Evolutionary conservation across 148 eudicot species (phyloP), one percentile per base, ranked within the genome.

Genomic region (Bassia scoparia): DNA sequence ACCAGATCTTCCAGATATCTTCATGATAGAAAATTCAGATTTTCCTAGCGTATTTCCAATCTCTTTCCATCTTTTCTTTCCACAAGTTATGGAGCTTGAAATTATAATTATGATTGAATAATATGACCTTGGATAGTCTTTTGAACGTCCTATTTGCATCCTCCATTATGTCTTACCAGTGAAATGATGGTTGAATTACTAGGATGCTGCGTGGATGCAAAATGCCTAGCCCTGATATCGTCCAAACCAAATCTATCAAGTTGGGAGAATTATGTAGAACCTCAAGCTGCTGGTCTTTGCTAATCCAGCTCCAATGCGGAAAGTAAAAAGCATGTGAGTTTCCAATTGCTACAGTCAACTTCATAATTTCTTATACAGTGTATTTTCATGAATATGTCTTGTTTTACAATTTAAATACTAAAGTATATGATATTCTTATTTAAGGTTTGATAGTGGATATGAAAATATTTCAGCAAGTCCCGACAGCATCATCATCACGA

Each of bases 191-290:
- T 56, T 58, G 46, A 7, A 49, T 70, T 67, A 37, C 79, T 82
- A 81, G 83, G 84, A 75, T 63, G 76, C 71, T 15, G 72, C n/a
- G 38, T 83, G 86, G 78, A 27, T 70, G n/a, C 88, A 65, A 73
- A 81, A 74, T 85, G 87, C 61, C 49, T 33, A 68, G 60, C 84
- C 21, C 66, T 44, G 50, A 70, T n/a, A 37, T 70, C 61, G 83
- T 76, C 78, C 65, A 68, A 69, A 66, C n/a, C n/a, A 85, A 59
- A 43, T 26, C 55, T 59, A 12, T 72, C 53, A 60, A 59, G 46
- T 43, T 72, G 67, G 67, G 61, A 73, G 46, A 37, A 73, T 73
- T 73, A 73, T 63, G 69, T 34, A 21, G 76, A 64, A 12, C 11
- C 11, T 26, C 70, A 64, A 12, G 50, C 70, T 35, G 72, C 65